Evolutionary conservation across 1,284 basidiomycete species (phyloP).

Genomic region (Naganishia liquefaciens): DNA sequence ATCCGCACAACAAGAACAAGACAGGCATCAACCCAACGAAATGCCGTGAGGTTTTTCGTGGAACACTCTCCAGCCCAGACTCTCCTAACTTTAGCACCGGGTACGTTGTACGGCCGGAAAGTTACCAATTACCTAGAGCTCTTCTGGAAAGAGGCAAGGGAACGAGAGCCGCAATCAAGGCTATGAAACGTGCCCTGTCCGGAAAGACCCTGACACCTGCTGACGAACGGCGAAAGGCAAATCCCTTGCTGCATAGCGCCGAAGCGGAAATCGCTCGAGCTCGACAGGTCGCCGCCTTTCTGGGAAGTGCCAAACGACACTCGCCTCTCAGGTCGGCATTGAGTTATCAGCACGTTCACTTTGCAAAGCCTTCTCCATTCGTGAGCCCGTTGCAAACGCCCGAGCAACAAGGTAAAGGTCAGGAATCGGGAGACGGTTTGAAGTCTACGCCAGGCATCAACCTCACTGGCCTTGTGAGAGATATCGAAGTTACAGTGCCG

Average conservation of each 20-base stretch:
- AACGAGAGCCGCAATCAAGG: constrained; percentile 15
- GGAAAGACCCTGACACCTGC: neutral
- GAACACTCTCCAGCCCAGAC: constrained; percentile 25
- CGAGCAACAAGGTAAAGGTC: neutral
- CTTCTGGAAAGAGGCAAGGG: constrained; percentile 12
- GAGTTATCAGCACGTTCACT: neutral
- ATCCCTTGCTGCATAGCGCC: constrained; percentile 16
- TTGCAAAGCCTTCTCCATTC: neutral
- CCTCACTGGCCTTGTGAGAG: neutral
- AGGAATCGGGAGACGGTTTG: neutral
- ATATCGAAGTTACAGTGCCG: neutral
- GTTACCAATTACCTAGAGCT: constrained; percentile 16
- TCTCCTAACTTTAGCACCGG: neutral
- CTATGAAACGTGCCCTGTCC: neutral
- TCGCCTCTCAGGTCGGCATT: neutral
- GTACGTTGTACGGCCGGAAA: constrained; percentile 15
- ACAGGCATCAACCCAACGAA: constrained; percentile 25
- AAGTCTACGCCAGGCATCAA: constrained; percentile 8
- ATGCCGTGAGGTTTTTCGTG: constrained; percentile 16
- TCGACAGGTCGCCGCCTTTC: constrained; percentile 22
- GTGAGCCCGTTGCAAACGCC: neutral
- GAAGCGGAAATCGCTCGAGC: constrained; percentile 24
- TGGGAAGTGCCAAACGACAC: constrained; percentile 6
- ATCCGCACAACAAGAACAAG: constrained; percentile 1
- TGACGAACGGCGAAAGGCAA: neutral